Percentiles rank a stretch among this genome's conserved stretches.
phyloP scores from a whole-genome alignment of 352 stramenopile genomes.

The Saprolegnia parasitica region DNA sequence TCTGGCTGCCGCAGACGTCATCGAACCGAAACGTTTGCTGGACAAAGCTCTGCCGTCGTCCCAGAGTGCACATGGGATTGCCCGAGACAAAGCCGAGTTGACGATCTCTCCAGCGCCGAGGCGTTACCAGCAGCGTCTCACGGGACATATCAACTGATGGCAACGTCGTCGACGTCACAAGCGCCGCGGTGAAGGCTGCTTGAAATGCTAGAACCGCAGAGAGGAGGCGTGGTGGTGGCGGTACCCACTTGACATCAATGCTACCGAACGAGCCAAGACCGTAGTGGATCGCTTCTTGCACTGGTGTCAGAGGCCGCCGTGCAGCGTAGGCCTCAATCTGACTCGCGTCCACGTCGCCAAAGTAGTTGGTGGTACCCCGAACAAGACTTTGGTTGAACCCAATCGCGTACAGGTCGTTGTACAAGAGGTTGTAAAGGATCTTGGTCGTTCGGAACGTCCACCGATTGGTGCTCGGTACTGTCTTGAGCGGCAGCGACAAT shows the following conservation, averaged over 20 bases:
- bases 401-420: background rate
- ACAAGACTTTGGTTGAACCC: background rate
- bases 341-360: background rate
- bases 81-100: background rate
- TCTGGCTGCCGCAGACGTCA: background rate
- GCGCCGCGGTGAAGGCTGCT: background rate
- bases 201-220: background rate
- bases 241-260: background rate
- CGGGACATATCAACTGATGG: background rate
- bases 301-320: background rate
- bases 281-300: background rate
- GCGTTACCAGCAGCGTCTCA: background rate
- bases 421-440: background rate
- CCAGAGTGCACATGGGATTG: constrained; percentile 7
- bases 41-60: background rate
- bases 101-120: background rate
- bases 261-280: background rate
- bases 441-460: background rate
- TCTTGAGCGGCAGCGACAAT: background rate
- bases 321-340: background rate
- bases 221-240: background rate
- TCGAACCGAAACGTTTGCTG: constrained; percentile 9
- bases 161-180: background rate
- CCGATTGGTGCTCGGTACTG: background rate
- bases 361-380: background rate